Evolutionary conservation across 1,284 basidiomycete genomes (phyloP).

Genomic region (Heimioporus retisporus): DNA sequence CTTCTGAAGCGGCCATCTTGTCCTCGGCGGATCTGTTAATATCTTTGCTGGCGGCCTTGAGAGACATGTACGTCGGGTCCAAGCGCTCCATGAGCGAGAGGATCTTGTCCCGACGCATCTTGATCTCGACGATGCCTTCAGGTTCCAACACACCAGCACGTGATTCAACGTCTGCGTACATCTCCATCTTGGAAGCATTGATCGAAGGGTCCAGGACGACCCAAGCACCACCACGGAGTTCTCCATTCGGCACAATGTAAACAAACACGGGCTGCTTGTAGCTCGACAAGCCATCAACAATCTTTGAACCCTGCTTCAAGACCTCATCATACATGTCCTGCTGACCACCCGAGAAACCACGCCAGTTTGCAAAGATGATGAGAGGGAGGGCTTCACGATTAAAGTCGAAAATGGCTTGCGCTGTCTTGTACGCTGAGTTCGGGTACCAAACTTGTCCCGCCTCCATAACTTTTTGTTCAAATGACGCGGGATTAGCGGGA

Average conservation of each 20-base stretch:
- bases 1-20: constrained; percentile 74
- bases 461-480: constrained; percentile 99
- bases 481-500: constrained; percentile 98
- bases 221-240: constrained; percentile 99
- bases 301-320: constrained; percentile 95
- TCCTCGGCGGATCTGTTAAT: constrained; percentile 77
- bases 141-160: constrained; percentile 98
- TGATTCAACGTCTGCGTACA: constrained; percentile 97
- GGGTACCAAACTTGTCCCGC: constrained; percentile 99
- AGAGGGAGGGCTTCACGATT: constrained; percentile 97
- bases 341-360: constrained; percentile 99
- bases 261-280: constrained; percentile 99
- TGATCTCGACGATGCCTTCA: constrained; percentile 97
- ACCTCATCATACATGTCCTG: constrained; percentile 99
- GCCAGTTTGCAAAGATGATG: constrained; percentile 99
- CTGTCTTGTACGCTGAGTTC: constrained; percentile 99
- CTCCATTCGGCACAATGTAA: constrained; percentile 98
- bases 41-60: constrained; percentile 88
- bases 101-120: constrained; percentile 94
- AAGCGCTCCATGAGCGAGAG: constrained; percentile 94
- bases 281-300: constrained; percentile 97
- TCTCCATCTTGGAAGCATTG: constrained; percentile 98
- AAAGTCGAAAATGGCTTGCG: constrained; percentile 99
- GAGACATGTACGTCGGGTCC: constrained; percentile 84
- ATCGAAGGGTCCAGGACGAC: constrained; percentile 99